Evolutionary conservation across 2,329 filamentous ascomycete species (phyloP), one percentile per base, ranked within the genome.

Genomic region (Curvularia sp.): DNA sequence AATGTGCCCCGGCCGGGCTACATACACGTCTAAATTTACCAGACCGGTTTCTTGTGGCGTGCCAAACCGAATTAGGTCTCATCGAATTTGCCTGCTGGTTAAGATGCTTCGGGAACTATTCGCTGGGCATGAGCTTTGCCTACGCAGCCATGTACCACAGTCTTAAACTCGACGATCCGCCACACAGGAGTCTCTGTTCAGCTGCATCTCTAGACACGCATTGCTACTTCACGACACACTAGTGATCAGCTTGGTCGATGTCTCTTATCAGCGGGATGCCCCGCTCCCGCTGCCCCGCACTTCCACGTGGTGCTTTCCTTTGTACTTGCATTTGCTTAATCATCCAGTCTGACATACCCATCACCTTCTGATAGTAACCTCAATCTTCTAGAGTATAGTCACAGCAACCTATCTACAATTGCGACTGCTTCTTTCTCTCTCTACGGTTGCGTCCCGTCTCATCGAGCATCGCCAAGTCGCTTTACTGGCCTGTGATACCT

Each of bases 231-330:
- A 22, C 22, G 22, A 20, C 20, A 30, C 24, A 20, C 22, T 41
- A 50, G 33, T 26, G 1, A 6, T 15, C 35, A 18, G 35, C 35
- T 38, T 31, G 30, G 33, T 57, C 10, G 10, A 24, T 46, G 46
- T 24, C 49, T 51, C 55, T 50, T 51, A 52, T 43, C 57, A 12
- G 30, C 39, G 44, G 44, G 15, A 18, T 53, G 60, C 60, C 54
- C 60, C 58, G 44, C 53, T 55, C 42, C 46, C 51, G 33, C 33
- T 41, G 55, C 46, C 56, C 59, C 58, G 52, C 61, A 49, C 57
- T 43, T 47, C 47, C 51, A 61, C 22, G 18, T 49, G 44, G 57
- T 46, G 6, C 44, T 31, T 31, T 46, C 53, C n/a, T 33, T 28
- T 48, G 20, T 8, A 24, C 41, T n/a, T 24, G 22, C 3, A 24